Evolutionary conservation across 257 asterid genomes (phyloP), one percentile per base, ranked within the genome.

Genomic region (Scutellaria galericulata): DNA sequence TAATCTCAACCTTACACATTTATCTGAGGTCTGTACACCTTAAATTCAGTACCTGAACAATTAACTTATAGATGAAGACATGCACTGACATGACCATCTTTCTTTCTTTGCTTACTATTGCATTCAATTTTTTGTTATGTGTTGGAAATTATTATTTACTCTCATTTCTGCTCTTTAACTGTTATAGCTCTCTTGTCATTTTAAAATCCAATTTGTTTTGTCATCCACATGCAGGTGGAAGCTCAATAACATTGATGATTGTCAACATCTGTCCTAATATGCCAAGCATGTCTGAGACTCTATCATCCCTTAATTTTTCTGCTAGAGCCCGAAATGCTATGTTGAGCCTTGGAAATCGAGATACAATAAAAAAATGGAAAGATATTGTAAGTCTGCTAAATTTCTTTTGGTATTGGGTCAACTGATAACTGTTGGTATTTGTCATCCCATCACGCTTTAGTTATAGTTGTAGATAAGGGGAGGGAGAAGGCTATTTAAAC

Each of bases 351-450:
- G 99, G 99, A 41, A 90, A 86, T 78, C 92, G 96, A 76, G 99
- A 95, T 80, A 92, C 99, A 48, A 90, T 92, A 64, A 87, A 86
- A 83, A 95, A 92, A 72, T 95, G 98, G 98, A 95, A 84, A 90
- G 99, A 95, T 83, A 79, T 90, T 64, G 99, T 95, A 86, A 90
- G 99, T 80, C 35, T 73, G 68, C 56, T 55, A 52, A 46, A 62
- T 77, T 65, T 78, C 13, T 57, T 74, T 47, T 72, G 60, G 63
- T 18, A 11, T 14, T 64, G 53, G 63, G 58, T 72, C 46, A 27
- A 64, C 18, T 62, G 56, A 61, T 71, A 15, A 39, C 11, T 40
- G 13, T 11, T 55, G 27, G 37, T 60, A 24, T 20, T 73, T 64
- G 51, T 60, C 71, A 45, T 50, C 37, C 18, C 40, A 14, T 61